A percentile compares a stretch with the other conserved stretches of the same genome.
These are phyloP conservation scores for Aureobasidium melanogenum DNA, from an alignment of 2,329 filamentous ascomycete species.

Conservation along the genomic window DNA sequence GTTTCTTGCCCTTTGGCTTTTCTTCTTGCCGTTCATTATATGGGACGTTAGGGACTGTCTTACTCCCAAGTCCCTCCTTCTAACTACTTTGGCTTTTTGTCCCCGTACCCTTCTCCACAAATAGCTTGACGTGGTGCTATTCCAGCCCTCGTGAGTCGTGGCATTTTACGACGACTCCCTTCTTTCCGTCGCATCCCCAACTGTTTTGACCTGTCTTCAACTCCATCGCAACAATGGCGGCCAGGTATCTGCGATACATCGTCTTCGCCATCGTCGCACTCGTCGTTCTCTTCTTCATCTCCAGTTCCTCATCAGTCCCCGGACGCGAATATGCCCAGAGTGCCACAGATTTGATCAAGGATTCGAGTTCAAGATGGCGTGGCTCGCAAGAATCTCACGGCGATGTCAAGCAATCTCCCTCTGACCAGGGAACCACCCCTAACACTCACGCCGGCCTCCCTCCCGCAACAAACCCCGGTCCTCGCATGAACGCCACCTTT, in stretches of 20 bases:
- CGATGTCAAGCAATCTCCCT: slow-evolving; percentile 11
- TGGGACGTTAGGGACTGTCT: slow-evolving; percentile 4
- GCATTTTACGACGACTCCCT: not conserved
- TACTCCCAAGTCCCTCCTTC: not conserved
- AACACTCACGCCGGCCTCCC: slow-evolving; percentile 28
- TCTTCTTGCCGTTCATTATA: slow-evolving; percentile 2
- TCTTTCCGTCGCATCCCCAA: not conserved
- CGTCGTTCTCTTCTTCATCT: slow-evolving; percentile 74
- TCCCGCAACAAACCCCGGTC: slow-evolving; percentile 48
- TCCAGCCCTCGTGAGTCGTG: slow-evolving; percentile 3
- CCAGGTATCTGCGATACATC: slow-evolving; percentile 64
- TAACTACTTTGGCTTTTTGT: not conserved
- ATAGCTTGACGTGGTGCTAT: slow-evolving; percentile 7
- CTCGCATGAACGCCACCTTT: slow-evolving; percentile 93
- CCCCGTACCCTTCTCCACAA: slow-evolving; percentile 9
- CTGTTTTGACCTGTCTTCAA: not conserved
- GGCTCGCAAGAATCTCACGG: slow-evolving; percentile 15
- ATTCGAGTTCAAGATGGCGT: slow-evolving; percentile 20
- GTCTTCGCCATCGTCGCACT: slow-evolving; percentile 71
- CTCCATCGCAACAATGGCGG: slow-evolving; percentile 46
- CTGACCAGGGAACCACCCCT: slow-evolving; percentile 21
- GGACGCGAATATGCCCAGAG: slow-evolving; percentile 24
- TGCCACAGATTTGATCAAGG: slow-evolving; percentile 27
- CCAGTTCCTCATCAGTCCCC: slow-evolving; percentile 44
- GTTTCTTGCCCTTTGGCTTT: not conserved